Base-by-base conservation (phyloP, 225 moss, liverwort and hornwort species). In the Anthoceros angustus region DNA sequence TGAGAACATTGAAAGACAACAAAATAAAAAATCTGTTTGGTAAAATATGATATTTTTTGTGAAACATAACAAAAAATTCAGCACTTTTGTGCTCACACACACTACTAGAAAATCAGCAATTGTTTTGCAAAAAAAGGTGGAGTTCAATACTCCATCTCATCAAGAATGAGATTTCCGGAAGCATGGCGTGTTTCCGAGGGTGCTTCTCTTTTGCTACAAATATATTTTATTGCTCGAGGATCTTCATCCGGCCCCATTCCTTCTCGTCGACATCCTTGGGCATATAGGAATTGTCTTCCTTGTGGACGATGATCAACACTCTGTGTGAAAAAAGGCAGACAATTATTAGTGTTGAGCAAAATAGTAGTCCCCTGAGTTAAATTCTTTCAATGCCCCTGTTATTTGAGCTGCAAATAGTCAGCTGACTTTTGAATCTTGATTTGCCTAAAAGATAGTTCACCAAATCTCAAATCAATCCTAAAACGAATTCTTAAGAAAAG, bases 241-340 rank as follows among this genome's bases (percentile, higher is more conserved):
- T 55, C 55, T 7, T 55, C 55, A 55, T 55, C 18, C 5, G 55
- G 55, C 14, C 55, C 55, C 55, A 55, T 55, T 20, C 55, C 55
- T 20, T 55, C 55, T 20, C 55, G 18, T 55, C 55, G 55, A 55
- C 55, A 55, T 55, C 16, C n/a, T 55, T 55, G 55, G 23, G 55
- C 55, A 20, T 55, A 55, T 12, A 55, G 14, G 55, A 55, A 55
- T 15, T 55, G 55, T 12, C 55, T 55, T 55, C 55, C 55, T 55
- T 15, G 12, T 55, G 55, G 55, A 18, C 55, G 18, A 15, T 55
- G 12, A 9, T 55, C 55, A 18, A 55, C 55, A 20, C 16, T 55
- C 55, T 55, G 18, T 7, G 23, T 55, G 0, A 20, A 18, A 9
- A 18, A 1, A 23, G 4, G n/a, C 14, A 18, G 18, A 11, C 45